phyloP scores from a whole-genome alignment of 768 basidiomycete genomes.

The Ramaria sp. region DNA sequence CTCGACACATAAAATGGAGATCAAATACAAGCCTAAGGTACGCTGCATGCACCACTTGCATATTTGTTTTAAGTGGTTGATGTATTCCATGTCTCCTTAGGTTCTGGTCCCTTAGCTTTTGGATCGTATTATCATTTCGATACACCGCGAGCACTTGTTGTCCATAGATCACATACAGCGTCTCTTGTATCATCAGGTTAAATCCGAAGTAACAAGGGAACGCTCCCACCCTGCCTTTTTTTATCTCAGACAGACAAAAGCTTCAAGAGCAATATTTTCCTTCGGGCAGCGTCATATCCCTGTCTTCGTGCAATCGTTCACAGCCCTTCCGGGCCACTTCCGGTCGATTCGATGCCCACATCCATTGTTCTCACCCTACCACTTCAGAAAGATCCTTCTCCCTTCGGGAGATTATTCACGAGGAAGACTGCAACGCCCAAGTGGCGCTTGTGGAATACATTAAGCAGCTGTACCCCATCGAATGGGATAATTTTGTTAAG shows the following conservation, averaged over 20 bases:
- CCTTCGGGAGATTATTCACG: conserved; percentile 94
- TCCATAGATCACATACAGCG: conserved; percentile 98
- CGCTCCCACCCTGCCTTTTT: conserved; percentile 93
- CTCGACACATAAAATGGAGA: conserved; percentile 99
- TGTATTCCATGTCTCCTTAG: conserved; percentile 23
- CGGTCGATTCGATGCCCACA: conserved; percentile 97
- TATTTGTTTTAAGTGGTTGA: background rate
- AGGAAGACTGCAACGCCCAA: conserved; percentile 92
- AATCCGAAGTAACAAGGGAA: conserved; percentile 69
- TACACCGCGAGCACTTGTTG: conserved; percentile 97
- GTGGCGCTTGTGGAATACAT: conserved; percentile 96
- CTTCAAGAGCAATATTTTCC: conserved; percentile 82
- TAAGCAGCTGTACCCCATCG: conserved; percentile 95
- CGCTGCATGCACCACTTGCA: conserved; percentile 8
- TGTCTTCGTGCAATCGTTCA: conserved; percentile 96
- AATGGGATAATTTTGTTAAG: conserved; percentile 99
- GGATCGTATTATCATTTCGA: conserved; percentile 99
- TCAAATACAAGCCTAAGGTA: conserved; percentile 98
- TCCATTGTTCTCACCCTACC: conserved; percentile 99
- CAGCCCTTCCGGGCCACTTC: conserved; percentile 90
- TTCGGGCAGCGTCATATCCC: conserved; percentile 91
- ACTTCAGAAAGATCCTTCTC: conserved; percentile 98
- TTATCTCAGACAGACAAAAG: conserved; percentile 72
- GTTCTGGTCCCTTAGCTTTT: conserved; percentile 98
- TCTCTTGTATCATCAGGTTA: conserved; percentile 93